These are phyloP conservation scores for Penicillium sp. DNA, from an alignment of 2,329 filamentous ascomycete genomes.

Conservation along the genomic window DNA sequence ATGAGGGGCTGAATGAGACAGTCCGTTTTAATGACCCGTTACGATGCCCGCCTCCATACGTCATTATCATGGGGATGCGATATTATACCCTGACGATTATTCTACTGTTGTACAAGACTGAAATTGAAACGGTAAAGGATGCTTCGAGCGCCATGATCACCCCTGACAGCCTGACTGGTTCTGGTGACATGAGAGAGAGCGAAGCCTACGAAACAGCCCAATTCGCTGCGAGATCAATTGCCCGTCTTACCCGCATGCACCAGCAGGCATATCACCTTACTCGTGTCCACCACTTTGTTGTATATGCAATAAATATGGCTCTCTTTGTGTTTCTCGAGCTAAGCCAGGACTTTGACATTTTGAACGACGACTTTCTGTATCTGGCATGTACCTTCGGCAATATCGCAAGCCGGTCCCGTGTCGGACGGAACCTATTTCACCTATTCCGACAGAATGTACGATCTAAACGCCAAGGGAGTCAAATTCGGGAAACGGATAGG, in stretches of 20 bases:
- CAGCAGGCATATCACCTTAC: slow-evolving; percentile 40
- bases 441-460: slow-evolving; percentile 41
- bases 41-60: slow-evolving; percentile 37
- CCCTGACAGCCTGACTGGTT: slow-evolving; percentile 34
- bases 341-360: slow-evolving; percentile 33
- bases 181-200: slow-evolving; percentile 27
- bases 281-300: slow-evolving; percentile 42
- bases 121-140: slow-evolving; percentile 22
- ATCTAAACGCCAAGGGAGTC: slow-evolving; percentile 36
- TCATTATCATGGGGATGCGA: slow-evolving; percentile 38
- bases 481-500: slow-evolving; percentile 28
- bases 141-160: slow-evolving; percentile 31
- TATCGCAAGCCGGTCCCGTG: slow-evolving; percentile 38
- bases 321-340: slow-evolving; percentile 41
- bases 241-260: slow-evolving; percentile 35
- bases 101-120: slow-evolving; percentile 38
- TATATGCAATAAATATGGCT: slow-evolving; percentile 46
- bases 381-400: slow-evolving; percentile 40
- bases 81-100: slow-evolving; percentile 42
- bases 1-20: slow-evolving; percentile 31
- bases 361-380: slow-evolving; percentile 41
- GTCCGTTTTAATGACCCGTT: slow-evolving; percentile 31
- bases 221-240: slow-evolving; percentile 39
- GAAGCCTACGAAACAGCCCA: slow-evolving; percentile 30
- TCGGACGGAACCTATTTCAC: slow-evolving; percentile 42